These are phyloP conservation scores for Ananas comosus DNA, from an alignment of 176 grass and related monocot species.

Conservation along the genomic window DNA sequence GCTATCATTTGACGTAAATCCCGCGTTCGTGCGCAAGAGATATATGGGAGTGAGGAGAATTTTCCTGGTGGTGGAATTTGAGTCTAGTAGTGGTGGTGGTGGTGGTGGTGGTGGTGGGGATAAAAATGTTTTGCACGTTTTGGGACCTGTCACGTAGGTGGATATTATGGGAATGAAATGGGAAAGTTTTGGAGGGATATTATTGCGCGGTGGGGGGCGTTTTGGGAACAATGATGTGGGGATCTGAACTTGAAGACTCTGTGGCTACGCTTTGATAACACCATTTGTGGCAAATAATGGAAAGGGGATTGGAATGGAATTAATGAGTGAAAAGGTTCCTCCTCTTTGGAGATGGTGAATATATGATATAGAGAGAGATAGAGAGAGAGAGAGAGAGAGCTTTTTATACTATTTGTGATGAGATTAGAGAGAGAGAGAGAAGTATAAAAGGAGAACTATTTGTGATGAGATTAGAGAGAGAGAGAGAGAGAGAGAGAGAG, in stretches of 20 bases:
- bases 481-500: background rate
- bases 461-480: background rate
- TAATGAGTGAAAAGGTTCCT: too few species aligned
- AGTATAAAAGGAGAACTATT: background rate
- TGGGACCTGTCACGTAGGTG: constrained; percentile 3
- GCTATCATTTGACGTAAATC: constrained; percentile 28
- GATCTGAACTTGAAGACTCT: constrained; percentile 55
- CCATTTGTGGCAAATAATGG: constrained; percentile 30
- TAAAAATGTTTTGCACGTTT: too few species aligned
- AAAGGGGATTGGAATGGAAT: background rate
- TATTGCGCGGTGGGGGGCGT: background rate
- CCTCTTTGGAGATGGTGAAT: too few species aligned
- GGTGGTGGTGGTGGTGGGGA: constrained; percentile 24
- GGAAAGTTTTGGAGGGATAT: background rate
- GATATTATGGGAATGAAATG: constrained; percentile 4
- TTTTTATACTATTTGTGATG: too few species aligned
- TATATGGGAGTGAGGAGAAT: background rate
- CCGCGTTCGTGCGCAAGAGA: background rate
- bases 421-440: background rate
- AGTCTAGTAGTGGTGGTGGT: constrained; percentile 21
- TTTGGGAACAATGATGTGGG: background rate
- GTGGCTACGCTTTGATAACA: constrained; percentile 24
- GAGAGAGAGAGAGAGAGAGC: background rate
- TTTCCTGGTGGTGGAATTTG: background rate
- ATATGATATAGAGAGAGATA: background rate